phyloP scores from a whole-genome alignment of 2,329 filamentous ascomycete genomes.

The Mollisiaceae sp. region DNA sequence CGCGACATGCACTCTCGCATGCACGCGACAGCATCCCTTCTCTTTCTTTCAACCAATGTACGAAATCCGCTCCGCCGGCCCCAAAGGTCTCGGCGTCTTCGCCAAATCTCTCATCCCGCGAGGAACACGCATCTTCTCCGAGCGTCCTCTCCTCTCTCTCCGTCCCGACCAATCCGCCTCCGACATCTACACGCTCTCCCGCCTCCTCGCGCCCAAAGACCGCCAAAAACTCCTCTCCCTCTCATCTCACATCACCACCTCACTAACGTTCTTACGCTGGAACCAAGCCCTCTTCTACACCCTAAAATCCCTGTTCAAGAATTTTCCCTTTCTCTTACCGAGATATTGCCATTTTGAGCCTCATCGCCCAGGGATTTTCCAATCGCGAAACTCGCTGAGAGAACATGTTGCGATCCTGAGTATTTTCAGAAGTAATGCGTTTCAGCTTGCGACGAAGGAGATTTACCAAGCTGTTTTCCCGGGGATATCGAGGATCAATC shows the following conservation, averaged over 20 bases:
- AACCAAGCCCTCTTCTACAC: slow-evolving; percentile 25
- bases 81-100: slow-evolving; percentile 39
- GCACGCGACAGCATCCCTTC: not conserved
- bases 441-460: slow-evolving; percentile 23
- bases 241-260: slow-evolving; percentile 24
- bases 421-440: slow-evolving; percentile 38
- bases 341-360: slow-evolving; percentile 5
- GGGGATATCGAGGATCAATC: slow-evolving; percentile 36
- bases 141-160: slow-evolving; percentile 36
- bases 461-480: slow-evolving; percentile 32
- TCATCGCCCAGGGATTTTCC: not conserved
- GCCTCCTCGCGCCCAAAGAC: slow-evolving; percentile 23
- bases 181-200: slow-evolving; percentile 28
- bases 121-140: slow-evolving; percentile 38
- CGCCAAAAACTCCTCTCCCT: slow-evolving; percentile 22
- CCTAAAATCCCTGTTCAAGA: not conserved
- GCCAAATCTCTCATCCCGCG: slow-evolving; percentile 32
- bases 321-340: not conserved
- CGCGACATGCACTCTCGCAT: not conserved
- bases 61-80: slow-evolving; percentile 32
- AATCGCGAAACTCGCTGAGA: slow-evolving; percentile 9
- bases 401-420: slow-evolving; percentile 31
- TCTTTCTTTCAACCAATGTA: slow-evolving; percentile 22
- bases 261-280: slow-evolving; percentile 20
- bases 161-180: slow-evolving; percentile 24